Conservation (phyloP, 148 eudicot species). For the Mesembryanthemum crystallinum region DNA sequence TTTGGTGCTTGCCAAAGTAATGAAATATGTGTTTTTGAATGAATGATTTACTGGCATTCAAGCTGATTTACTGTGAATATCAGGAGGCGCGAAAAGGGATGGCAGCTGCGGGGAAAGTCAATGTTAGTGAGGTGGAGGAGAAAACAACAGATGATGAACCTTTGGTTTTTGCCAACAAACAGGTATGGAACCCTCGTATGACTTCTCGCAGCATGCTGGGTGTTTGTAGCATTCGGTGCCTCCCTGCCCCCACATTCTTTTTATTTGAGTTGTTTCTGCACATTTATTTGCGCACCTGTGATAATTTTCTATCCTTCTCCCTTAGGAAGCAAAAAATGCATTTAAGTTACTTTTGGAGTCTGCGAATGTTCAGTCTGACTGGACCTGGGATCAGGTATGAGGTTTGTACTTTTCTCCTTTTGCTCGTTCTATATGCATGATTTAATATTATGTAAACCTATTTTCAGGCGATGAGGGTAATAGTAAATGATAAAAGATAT, state of each 20-base stretch:
- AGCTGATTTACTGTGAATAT: constrained; percentile 12
- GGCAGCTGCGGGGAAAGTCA: constrained; percentile 56
- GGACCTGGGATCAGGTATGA: constrained; percentile 97
- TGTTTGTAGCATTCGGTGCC: not conserved
- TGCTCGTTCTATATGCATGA: not conserved
- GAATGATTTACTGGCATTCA: not conserved
- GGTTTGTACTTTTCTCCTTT: constrained; percentile 6
- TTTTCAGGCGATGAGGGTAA: constrained; percentile 88
- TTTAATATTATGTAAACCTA: constrained; percentile 16
- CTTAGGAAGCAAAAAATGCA: constrained; percentile 89
- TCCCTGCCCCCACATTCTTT: not conserved
- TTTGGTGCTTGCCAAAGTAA: constrained; percentile 5
- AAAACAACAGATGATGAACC: constrained; percentile 71
- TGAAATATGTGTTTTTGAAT: not conserved
- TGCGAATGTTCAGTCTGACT: constrained; percentile 86
- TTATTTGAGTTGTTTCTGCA: not conserved
- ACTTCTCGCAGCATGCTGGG: constrained; percentile 6
- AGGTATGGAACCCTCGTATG: constrained; percentile 39
- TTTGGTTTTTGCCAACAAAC: constrained; percentile 73
- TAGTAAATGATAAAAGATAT: constrained; percentile 89
- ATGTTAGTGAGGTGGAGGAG: constrained; percentile 53
- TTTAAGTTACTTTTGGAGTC: constrained; percentile 86
- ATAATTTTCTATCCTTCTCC: constrained; percentile 2
- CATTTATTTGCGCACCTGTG: not conserved
- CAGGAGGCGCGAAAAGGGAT: constrained; percentile 83